Evolutionary conservation across 1,284 basidiomycete species (phyloP).

Genomic region (Ceratobasidium sp.): DNA sequence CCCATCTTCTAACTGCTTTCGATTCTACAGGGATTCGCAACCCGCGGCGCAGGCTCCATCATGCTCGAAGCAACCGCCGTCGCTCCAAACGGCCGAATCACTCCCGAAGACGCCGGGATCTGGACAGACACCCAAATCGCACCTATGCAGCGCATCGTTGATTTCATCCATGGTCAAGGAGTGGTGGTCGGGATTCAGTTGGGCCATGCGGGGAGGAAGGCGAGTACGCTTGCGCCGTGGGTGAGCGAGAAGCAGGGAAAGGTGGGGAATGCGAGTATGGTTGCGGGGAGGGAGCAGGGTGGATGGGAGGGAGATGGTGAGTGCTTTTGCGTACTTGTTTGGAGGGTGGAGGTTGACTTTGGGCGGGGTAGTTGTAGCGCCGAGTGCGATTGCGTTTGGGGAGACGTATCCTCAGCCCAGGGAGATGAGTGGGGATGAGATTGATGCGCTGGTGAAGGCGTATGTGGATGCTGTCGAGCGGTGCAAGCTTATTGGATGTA

Average conservation of each 20-base stretch:
- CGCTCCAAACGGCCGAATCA: conserved; percentile 80
- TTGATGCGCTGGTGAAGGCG: conserved; percentile 55
- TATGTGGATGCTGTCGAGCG: conserved; percentile 69
- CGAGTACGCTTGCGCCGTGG: conserved; percentile 71
- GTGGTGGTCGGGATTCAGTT: conserved; percentile 74
- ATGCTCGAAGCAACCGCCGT: conserved; percentile 77
- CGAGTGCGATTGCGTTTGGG: conserved; percentile 67
- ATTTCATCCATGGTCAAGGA: conserved; percentile 78
- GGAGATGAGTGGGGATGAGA: conserved; percentile 65
- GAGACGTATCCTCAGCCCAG: conserved; percentile 64
- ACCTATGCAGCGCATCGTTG: conserved; percentile 73
- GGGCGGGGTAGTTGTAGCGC: conserved; percentile 56
- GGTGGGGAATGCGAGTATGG: conserved; percentile 47
- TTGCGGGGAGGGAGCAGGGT: conserved; percentile 59
- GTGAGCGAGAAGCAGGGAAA: conserved; percentile 52
- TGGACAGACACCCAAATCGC: conserved; percentile 81
- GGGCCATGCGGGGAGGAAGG: conserved; percentile 81
- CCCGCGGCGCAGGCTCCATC: conserved; percentile 65
- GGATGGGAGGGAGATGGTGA: conserved; percentile 77
- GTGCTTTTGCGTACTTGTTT: conserved; percentile 43
- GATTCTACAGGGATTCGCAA: conserved; percentile 52
- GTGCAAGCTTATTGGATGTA: conserved; percentile 70
- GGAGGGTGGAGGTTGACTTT: conserved; percentile 17
- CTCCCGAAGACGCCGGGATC: conserved; percentile 66
- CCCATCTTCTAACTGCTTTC: conserved; percentile 36